These are phyloP conservation scores for Tuber aestivum DNA, from an alignment of 495 filamentous ascomycete genomes.

Conservation along the genomic window DNA sequence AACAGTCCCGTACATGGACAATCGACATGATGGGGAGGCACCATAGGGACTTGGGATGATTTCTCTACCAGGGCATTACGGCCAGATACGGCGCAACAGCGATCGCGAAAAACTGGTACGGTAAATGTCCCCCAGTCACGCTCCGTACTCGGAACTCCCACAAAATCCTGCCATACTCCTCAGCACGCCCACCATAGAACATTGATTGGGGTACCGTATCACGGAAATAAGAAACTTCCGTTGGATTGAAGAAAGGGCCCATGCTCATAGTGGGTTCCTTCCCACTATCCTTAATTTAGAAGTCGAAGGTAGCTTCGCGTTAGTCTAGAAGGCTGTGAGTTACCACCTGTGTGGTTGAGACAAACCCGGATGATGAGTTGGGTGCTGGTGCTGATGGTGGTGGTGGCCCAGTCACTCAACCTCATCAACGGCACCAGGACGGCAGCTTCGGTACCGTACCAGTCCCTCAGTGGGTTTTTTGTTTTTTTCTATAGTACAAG, in stretches of 20 bases:
- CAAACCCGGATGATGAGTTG: not conserved
- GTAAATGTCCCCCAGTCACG: not conserved
- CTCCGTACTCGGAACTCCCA: not conserved
- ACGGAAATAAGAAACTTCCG: not conserved
- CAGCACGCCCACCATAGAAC: not conserved
- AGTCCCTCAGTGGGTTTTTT: not conserved
- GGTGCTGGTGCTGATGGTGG: not conserved
- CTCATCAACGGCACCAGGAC: not conserved
- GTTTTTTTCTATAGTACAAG: too few relatives aligned
- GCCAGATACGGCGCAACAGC: not conserved
- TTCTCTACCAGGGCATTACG: not conserved
- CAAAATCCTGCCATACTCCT: not conserved
- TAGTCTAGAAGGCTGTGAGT: not conserved
- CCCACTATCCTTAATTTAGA: not conserved
- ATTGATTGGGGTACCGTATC: not conserved
- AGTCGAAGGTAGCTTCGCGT: not conserved
- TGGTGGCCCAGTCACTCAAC: slow-evolving; percentile 5
- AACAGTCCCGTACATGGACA: not conserved
- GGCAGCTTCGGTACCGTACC: slow-evolving; percentile 1
- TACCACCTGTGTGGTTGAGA: slow-evolving; percentile 1
- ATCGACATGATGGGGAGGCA: not conserved
- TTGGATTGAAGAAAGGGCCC: not conserved
- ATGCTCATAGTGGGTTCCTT: not conserved
- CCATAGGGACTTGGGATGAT: not conserved
- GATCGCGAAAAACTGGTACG: not conserved